Conservation (phyloP, 176 grass and related monocot genomes). For the Eremochloa ophiuroides region DNA sequence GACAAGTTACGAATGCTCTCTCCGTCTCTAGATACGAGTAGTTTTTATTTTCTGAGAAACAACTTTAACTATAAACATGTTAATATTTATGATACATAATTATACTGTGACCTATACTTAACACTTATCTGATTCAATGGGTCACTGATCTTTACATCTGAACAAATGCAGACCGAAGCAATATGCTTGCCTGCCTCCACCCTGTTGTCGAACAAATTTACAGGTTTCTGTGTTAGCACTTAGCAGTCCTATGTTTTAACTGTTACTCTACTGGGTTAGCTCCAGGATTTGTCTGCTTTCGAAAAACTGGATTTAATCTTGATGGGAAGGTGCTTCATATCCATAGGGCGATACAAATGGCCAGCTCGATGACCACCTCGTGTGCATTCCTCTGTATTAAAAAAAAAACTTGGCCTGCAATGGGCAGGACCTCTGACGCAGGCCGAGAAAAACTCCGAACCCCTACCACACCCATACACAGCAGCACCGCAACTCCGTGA, state of each 20-base stretch:
- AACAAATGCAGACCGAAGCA: background rate
- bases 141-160: background rate
- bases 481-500: too few relatives aligned
- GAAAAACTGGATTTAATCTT: background rate
- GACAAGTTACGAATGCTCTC: too few relatives aligned
- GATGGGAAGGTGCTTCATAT: constrained; percentile 23
- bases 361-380: constrained; percentile 28
- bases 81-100: too few relatives aligned
- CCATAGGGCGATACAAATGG: constrained; percentile 35
- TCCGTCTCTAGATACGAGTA: too few relatives aligned
- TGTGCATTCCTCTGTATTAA: constrained; percentile 48
- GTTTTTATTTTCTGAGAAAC: too few relatives aligned
- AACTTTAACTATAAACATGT: too few relatives aligned
- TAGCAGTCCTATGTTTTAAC: background rate
- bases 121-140: background rate
- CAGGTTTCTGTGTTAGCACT: background rate
- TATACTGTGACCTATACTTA: too few relatives aligned
- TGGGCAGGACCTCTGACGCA: too few relatives aligned
- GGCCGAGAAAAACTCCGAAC: too few relatives aligned
- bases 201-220: background rate
- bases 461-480: too few relatives aligned
- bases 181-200: background rate
- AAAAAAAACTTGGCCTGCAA: too few relatives aligned
- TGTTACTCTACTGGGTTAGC: constrained; percentile 26
- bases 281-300: background rate